phyloP scores from a whole-genome alignment of 345 rosid species.

The Lepidium aucheri region DNA sequence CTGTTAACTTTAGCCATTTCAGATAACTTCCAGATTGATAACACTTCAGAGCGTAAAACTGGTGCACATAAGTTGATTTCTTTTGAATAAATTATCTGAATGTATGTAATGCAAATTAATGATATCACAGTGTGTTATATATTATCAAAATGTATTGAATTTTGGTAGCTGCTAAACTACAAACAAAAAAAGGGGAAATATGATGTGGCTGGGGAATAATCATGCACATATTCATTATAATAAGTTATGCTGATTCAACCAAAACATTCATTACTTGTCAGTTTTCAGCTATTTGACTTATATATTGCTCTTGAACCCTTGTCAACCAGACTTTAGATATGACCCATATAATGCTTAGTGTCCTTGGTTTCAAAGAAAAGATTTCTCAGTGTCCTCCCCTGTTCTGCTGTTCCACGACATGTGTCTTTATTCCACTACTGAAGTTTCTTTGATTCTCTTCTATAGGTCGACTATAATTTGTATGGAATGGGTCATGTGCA shows the following conservation, averaged over 20 bases:
- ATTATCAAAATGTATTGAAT: neutral
- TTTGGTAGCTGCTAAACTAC: neutral
- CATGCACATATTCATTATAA: neutral
- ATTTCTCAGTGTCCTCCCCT: neutral
- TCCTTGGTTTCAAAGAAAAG: neutral
- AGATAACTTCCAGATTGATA: neutral
- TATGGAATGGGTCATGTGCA: constrained; percentile 96
- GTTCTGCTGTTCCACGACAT: neutral
- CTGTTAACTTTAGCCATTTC: neutral
- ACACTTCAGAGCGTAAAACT: neutral
- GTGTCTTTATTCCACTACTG: neutral
- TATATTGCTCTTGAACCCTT: neutral
- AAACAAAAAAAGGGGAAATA: neutral
- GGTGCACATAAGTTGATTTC: neutral
- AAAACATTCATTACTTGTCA: neutral
- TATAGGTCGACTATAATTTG: constrained; percentile 81
- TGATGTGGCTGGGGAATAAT: neutral
- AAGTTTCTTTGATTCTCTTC: constrained; percentile 17
- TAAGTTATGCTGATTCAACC: neutral
- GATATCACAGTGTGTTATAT: neutral
- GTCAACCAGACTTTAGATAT: neutral
- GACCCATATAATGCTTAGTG: neutral
- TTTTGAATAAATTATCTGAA: neutral
- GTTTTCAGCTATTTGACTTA: neutral
- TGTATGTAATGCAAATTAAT: neutral